A percentile compares a stretch with the other conserved stretches of the same genome.
phyloP scores from a whole-genome alignment of 2,329 filamentous ascomycete species.

The Arachnomyces sp. region DNA sequence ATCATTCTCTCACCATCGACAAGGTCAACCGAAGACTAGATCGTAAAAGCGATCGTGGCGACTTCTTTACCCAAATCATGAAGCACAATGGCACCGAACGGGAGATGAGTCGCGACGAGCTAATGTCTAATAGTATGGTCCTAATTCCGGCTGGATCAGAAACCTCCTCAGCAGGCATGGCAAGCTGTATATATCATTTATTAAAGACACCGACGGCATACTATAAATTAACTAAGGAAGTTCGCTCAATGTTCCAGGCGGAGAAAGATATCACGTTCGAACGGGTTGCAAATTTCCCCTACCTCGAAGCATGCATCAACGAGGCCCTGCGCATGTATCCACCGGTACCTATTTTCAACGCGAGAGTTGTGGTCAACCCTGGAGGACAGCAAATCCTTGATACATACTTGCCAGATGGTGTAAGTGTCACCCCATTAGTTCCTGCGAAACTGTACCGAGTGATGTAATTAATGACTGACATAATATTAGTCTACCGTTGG shows the following conservation, averaged over 20 bases:
- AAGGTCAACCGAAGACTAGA: too few relatives aligned
- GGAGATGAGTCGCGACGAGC: too few relatives aligned
- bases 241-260: constrained; percentile 29
- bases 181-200: too few relatives aligned
- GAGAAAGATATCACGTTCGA: constrained; percentile 34
- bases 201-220: too few relatives aligned
- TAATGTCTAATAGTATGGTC: too few relatives aligned
- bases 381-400: constrained; percentile 1
- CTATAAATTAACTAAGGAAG: constrained; percentile 32
- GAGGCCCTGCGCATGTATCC: constrained; percentile 29
- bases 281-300: constrained; percentile 20
- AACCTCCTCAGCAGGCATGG: too few relatives aligned
- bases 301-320: constrained; percentile 12
- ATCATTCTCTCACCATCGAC: too few relatives aligned
- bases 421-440: not conserved
- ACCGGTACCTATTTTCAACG: constrained; percentile 17
- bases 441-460: not conserved
- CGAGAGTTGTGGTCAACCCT: constrained; percentile 10
- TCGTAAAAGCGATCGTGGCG: too few relatives aligned
- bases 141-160: too few relatives aligned
- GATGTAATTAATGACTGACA: not conserved
- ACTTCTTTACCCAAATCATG: too few relatives aligned
- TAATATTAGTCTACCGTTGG: constrained; percentile 32
- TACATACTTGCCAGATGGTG: too few relatives aligned
- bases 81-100: too few relatives aligned